Conservation (phyloP, 306 rosid species). For the Glycyrrhiza uralensis region DNA sequence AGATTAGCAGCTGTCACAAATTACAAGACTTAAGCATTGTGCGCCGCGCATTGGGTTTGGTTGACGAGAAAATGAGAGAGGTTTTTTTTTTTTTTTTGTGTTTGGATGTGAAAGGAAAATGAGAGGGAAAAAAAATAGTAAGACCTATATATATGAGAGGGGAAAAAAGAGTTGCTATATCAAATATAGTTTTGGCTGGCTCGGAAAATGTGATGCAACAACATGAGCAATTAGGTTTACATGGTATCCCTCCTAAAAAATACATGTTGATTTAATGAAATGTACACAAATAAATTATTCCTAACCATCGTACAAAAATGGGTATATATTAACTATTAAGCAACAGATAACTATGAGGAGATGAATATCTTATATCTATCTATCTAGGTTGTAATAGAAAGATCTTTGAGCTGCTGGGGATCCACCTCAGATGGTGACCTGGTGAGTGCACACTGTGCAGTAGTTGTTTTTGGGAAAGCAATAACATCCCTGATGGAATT, state of each 20-base stretch:
- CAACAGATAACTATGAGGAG: background rate
- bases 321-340: too few species aligned
- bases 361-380: background rate
- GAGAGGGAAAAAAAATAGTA: too few species aligned
- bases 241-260: background rate
- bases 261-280: background rate
- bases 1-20: too few species aligned
- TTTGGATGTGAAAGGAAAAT: too few species aligned
- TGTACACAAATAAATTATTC: conserved; percentile 8
- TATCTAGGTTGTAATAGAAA: conserved; percentile 43
- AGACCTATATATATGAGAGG: too few species aligned
- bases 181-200: background rate
- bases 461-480: conserved; percentile 92
- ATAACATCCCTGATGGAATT: conserved; percentile 93
- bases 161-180: too few species aligned
- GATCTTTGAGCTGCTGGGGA: conserved; percentile 75
- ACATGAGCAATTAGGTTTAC: background rate
- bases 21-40: too few species aligned
- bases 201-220: background rate
- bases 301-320: conserved; percentile 20
- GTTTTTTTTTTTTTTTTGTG: too few species aligned
- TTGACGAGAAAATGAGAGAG: too few species aligned
- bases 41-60: too few species aligned
- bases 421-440: conserved; percentile 83
- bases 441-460: conserved; percentile 95